Base-by-base conservation (phyloP, 495 filamentous ascomycete genomes). In the Aspergillus sparsus region DNA sequence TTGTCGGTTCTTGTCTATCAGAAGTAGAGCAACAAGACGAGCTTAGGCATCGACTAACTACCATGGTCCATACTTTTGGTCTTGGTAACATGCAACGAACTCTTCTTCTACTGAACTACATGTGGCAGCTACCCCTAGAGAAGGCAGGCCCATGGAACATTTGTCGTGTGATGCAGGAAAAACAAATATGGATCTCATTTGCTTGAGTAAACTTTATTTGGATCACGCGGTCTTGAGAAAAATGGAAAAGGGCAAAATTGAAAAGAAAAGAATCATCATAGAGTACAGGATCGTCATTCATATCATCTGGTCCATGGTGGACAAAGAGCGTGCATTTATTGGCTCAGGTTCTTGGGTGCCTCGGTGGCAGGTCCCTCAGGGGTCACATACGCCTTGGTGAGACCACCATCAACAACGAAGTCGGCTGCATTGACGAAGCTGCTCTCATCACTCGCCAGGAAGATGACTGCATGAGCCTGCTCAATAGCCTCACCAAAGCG, bases 341-440 rank as follows among this genome's bases (percentile, higher is more conserved):
- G 69, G 44, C 63, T 76, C 42, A 79, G 72, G 75, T 96, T 97
- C 66, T 76, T 72, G 21, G 93, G 93, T 10, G 89, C 83, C 62
- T 78, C 62, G 11, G 86, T 77, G 3, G 92, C 77, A 2, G 87
- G 86, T 16, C 93, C 93, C 74, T 97, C 90, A 4, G 93, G 83
- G 3, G 94, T 98, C 34, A 97, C 89, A 71, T 98, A 98, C 21
- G 93, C 92, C 82, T 89, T 96, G 62, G 85, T 93, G 90, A 98
- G 90, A 31, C 94, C 94, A 44, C 93, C 93, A 66, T 98, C 94
- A n/a, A 98, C 93, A 7, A 93, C 86, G 76, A 98, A 95, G 64
- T 98, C 94, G 50, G 86, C 83, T 3, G 90, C 94, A 60, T 94
- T 98, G 49, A 97, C 88, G 63, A 97, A 98, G 74, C 90, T 89